Percentiles rank a stretch among this genome's conserved stretches.
phyloP scores from a whole-genome alignment of 768 basidiomycete genomes.

The Mycena rosella region DNA sequence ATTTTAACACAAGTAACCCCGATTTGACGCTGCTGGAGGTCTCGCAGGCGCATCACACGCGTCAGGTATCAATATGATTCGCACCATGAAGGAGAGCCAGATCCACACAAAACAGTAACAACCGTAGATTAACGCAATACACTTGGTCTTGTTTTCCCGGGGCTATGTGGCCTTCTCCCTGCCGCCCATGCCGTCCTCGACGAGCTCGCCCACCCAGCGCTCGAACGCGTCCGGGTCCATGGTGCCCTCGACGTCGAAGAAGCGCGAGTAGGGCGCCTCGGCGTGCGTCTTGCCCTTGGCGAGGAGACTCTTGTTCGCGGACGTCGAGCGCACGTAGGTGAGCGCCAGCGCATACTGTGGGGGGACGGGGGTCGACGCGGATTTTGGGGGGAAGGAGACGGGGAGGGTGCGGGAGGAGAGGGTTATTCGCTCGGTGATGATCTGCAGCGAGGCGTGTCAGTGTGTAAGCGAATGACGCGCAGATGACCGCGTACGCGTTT shows the following conservation, averaged over 20 bases:
- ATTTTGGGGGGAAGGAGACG: slow-evolving; percentile 51
- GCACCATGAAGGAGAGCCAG: background rate
- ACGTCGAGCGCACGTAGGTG: slow-evolving; percentile 83
- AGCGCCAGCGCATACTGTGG: slow-evolving; percentile 78
- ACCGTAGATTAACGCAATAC: slow-evolving; percentile 18
- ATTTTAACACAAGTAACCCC: too few species aligned
- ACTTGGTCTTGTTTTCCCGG: background rate
- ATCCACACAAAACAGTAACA: slow-evolving; percentile 7
- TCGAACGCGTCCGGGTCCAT: slow-evolving; percentile 85
- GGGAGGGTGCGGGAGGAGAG: slow-evolving; percentile 79
- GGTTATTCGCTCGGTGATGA: slow-evolving; percentile 91
- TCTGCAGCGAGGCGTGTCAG: slow-evolving; percentile 63
- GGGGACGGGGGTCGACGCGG: slow-evolving; percentile 47
- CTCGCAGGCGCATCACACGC: too few species aligned
- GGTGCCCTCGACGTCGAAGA: slow-evolving; percentile 86
- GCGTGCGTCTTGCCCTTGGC: slow-evolving; percentile 74
- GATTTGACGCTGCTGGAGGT: too few species aligned
- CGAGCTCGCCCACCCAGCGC: slow-evolving; percentile 81
- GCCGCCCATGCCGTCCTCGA: slow-evolving; percentile 76
- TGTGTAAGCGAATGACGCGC: background rate
- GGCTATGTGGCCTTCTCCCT: slow-evolving; percentile 62
- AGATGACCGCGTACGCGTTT: slow-evolving; percentile 70
- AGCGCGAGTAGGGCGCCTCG: slow-evolving; percentile 71
- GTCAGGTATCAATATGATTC: too few species aligned
- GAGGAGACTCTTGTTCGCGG: slow-evolving; percentile 88